Base-by-base conservation (phyloP, 495 filamentous ascomycete species). In the Penicillium diatomitis region DNA sequence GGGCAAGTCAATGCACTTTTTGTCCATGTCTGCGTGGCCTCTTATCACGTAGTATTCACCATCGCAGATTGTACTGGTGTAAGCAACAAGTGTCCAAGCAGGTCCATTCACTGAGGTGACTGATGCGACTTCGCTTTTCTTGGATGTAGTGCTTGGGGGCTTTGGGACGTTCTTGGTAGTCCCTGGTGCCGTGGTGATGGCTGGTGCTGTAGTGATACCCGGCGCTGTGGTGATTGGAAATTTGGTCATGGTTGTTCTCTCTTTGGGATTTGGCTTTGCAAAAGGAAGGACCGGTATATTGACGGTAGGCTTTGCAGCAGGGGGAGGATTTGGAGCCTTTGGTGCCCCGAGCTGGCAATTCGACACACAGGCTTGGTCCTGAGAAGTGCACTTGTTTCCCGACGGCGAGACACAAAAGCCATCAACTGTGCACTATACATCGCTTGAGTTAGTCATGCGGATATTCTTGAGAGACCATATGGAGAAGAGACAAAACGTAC, bases 11-110 rank as follows among this genome's bases (percentile, higher is more conserved):
- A 50, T 28, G 36, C 48, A 50, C 8, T 44, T 32, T 8, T 33
- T 39, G 28, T 32, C 34, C 33, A 32, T 32, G 29, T 27, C 29
- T 45, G 35, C 38, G 44, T 42, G 32, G 1, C 44, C 50, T 6
- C 6, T 38, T 6, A 52, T 3, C 39, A 52, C 12, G n/a, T 43
- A 52, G 29, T 47, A 43, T 20, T 47, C 50, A 3, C 32, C 30
- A 34, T 45, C 8, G 32, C 48, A 50, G 1, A 12, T 28, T 27
- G 31, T 40, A 8, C 48, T 42, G 2, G 9, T 8, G 20, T 50
- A 50, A 6, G 41, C 41, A 8, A 38, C 20, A n/a, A 50, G 34
- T 4, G 41, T 50, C 41, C 41, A 50, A 20, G 42, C 29, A 5
- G 41, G 41, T 2, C 37, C 41, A 33, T 32, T 12, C 5, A 36